These are phyloP conservation scores for Fomitopsis pulvina DNA, from an alignment of 768 basidiomycete genomes.

Conservation along the genomic window DNA sequence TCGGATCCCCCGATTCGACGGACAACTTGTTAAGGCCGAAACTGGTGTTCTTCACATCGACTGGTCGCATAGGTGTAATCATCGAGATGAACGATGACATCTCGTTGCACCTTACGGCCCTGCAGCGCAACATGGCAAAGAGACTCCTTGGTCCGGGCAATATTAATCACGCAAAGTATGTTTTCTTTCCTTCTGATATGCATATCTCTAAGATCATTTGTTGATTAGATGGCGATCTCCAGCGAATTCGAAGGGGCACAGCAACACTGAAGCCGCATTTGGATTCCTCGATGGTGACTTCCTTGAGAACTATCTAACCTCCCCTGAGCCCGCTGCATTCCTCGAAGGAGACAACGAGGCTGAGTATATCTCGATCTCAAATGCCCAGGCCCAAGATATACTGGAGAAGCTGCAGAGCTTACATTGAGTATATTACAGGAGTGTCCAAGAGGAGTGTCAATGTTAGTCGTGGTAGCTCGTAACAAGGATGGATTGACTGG, in stretches of 20 bases:
- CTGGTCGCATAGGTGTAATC: slow-evolving; percentile 74
- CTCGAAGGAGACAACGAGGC: slow-evolving; percentile 51
- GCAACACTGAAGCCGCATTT: slow-evolving; percentile 50
- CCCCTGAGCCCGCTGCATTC: slow-evolving; percentile 38
- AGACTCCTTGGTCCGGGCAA: slow-evolving; percentile 48
- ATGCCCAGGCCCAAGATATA: slow-evolving; percentile 32
- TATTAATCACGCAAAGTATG: slow-evolving; percentile 55
- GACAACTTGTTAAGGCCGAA: slow-evolving; percentile 42
- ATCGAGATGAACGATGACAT: slow-evolving; percentile 50
- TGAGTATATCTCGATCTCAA: slow-evolving; percentile 45
- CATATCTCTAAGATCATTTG: not conserved
- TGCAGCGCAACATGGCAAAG: slow-evolving; percentile 70
- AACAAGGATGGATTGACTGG: not conserved
- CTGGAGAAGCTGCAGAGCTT: slow-evolving; percentile 38
- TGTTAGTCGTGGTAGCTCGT: not conserved
- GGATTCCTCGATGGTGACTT: slow-evolving; percentile 92
- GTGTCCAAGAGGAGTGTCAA: not conserved
- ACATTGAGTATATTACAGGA: slow-evolving; percentile 25
- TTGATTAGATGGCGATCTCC: slow-evolving; percentile 62
- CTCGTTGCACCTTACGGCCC: slow-evolving; percentile 52
- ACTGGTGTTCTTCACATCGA: slow-evolving; percentile 70
- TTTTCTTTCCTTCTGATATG: not conserved
- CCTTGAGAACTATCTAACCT: slow-evolving; percentile 57
- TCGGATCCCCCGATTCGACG: slow-evolving; percentile 40
- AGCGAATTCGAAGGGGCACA: slow-evolving; percentile 45